Conservation (phyloP, 2,329 filamentous ascomycete genomes). For the Falciphora oryzae region DNA sequence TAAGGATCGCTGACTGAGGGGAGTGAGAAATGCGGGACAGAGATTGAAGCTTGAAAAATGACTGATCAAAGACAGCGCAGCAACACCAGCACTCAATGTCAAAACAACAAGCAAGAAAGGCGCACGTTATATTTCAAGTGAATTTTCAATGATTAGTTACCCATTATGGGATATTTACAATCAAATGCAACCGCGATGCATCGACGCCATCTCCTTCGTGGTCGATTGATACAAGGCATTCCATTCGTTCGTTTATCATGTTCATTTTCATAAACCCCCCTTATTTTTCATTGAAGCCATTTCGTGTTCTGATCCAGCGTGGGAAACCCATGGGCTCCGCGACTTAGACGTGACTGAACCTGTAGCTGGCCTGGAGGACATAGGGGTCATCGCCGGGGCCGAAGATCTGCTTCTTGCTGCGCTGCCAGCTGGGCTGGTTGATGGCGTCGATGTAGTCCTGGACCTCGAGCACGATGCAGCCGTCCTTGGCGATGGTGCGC, state of each 20-base stretch:
- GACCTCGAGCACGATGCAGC: slow-evolving; percentile 85
- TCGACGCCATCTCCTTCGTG: neutral
- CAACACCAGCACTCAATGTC: neutral
- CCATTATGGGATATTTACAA: neutral
- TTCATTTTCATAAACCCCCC: neutral
- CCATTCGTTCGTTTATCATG: neutral
- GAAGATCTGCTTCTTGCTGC: slow-evolving; percentile 55
- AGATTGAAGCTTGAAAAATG: neutral
- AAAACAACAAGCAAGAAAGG: neutral
- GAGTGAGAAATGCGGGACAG: neutral
- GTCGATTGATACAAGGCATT: neutral
- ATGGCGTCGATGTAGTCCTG: slow-evolving; percentile 93
- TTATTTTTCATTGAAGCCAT: neutral
- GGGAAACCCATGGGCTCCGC: too few species aligned
- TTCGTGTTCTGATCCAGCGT: neutral
- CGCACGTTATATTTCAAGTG: too few species aligned
- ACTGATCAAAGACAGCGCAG: neutral
- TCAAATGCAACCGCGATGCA: neutral
- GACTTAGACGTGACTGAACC: slow-evolving; percentile 41
- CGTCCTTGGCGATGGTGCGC: slow-evolving; percentile 65
- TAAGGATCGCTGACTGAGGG: too few species aligned
- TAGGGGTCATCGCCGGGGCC: slow-evolving; percentile 54
- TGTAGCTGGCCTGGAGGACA: slow-evolving; percentile 56
- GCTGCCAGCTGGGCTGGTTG: slow-evolving; percentile 84
- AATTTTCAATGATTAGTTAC: neutral